Percentiles rank a stretch among this genome's conserved stretches.
phyloP scores from a whole-genome alignment of 768 basidiomycete genomes.

The Gloeophyllum trabeum region DNA sequence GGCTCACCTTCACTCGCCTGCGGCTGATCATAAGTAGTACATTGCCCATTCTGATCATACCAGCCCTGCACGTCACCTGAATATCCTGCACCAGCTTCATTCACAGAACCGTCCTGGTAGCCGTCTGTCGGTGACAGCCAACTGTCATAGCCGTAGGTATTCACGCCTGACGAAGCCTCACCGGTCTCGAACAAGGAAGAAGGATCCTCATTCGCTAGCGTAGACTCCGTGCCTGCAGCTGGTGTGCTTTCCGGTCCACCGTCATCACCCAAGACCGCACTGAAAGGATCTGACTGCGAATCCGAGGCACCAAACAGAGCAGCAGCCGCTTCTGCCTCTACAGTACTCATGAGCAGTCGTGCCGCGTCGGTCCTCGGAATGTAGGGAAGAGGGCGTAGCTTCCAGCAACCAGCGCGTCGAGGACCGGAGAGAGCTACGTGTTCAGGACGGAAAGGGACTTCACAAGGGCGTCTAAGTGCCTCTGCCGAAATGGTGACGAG shows the following conservation, averaged over 20 bases:
- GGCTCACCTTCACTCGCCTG: too few species aligned
- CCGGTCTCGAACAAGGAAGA: background rate
- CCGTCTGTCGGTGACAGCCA: constrained; percentile 8
- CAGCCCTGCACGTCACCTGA: constrained; percentile 15
- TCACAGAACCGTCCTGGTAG: background rate
- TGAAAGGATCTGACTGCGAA: constrained; percentile 28
- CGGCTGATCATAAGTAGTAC: constrained; percentile 15
- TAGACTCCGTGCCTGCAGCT: constrained; percentile 15
- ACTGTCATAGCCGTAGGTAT: constrained; percentile 5
- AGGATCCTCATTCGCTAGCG: constrained; percentile 16
- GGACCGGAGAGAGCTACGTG: too few species aligned
- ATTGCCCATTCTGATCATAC: constrained; percentile 18
- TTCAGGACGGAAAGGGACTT: too few species aligned
- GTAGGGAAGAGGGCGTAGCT: too few species aligned
- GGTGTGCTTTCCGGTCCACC: too few species aligned
- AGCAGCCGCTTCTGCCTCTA: constrained; percentile 58
- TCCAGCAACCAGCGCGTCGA: too few species aligned
- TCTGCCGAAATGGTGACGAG: too few species aligned
- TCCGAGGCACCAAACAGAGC: constrained; percentile 70
- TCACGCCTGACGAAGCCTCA: too few species aligned
- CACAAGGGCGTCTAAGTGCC: too few species aligned
- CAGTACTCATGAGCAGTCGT: constrained; percentile 46
- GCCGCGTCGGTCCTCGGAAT: too few species aligned
- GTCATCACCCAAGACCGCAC: constrained; percentile 9
- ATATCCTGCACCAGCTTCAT: constrained; percentile 5